Conservation (phyloP, 2,329 filamentous ascomycete species). For the Rutstroemia sp. region DNA sequence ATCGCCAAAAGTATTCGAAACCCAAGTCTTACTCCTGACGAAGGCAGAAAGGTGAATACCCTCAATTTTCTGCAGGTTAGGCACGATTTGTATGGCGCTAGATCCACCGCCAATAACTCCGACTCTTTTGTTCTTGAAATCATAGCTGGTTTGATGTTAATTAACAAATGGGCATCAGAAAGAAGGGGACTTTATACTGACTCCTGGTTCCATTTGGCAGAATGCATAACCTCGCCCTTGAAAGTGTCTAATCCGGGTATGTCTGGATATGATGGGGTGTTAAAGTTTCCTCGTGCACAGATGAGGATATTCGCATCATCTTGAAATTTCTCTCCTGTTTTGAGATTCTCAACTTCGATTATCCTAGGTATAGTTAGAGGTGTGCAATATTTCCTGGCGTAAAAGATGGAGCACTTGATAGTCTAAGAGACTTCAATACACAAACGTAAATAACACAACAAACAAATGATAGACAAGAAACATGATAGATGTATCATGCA, state of each 20-base stretch:
- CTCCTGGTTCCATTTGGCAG: constrained; percentile 51
- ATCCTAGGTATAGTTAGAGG: constrained; percentile 35
- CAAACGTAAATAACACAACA: not conserved
- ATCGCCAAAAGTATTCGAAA: constrained; percentile 40
- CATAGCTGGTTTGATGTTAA: constrained; percentile 30
- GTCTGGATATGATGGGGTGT: constrained; percentile 55
- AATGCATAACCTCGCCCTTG: constrained; percentile 48
- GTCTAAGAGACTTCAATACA: not conserved
- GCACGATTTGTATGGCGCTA: constrained; percentile 46
- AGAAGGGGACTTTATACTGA: not conserved
- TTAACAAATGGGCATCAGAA: not conserved
- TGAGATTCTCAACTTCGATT: constrained; percentile 32
- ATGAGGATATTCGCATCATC: constrained; percentile 54
- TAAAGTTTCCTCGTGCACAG: constrained; percentile 58
- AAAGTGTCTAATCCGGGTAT: constrained; percentile 46
- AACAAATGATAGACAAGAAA: not conserved
- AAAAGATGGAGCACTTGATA: no score
- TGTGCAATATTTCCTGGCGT: no score
- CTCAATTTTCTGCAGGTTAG: constrained; percentile 38
- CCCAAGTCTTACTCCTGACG: constrained; percentile 43
- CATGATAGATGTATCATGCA: not conserved
- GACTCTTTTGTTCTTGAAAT: constrained; percentile 41
- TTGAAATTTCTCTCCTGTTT: constrained; percentile 32
- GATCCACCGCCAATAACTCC: constrained; percentile 46
- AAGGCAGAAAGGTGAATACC: constrained; percentile 38